These are phyloP conservation scores for Eutrema japonicum DNA, from an alignment of 345 rosid genomes.

Conservation along the genomic window DNA sequence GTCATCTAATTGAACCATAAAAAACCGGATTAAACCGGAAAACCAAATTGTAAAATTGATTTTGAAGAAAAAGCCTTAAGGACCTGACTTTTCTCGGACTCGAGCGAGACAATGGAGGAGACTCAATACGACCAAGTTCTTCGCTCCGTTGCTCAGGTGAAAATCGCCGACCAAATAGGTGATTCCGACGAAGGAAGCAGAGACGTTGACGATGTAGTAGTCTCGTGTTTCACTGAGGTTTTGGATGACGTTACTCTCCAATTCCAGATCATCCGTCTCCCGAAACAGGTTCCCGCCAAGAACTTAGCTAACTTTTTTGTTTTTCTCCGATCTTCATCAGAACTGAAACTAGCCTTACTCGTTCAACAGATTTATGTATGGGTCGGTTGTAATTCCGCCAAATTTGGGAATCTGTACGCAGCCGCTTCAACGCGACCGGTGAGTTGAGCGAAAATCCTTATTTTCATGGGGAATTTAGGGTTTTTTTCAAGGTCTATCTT, in stretches of 20 bases:
- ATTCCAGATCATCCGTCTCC: slow-evolving; percentile 74
- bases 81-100: slow-evolving; percentile 10
- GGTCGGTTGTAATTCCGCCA: slow-evolving; percentile 76
- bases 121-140: slow-evolving; percentile 38
- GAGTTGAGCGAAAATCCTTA: slow-evolving; percentile 20
- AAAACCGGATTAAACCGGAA: slow-evolving; percentile 19
- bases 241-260: slow-evolving; percentile 69
- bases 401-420: slow-evolving; percentile 76
- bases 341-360: neutral
- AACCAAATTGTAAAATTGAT: neutral
- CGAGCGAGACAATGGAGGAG: slow-evolving; percentile 37
- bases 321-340: slow-evolving; percentile 21
- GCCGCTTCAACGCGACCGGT: slow-evolving; percentile 74
- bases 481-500: neutral
- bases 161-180: slow-evolving; percentile 23
- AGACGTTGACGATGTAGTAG: slow-evolving; percentile 43
- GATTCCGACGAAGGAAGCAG: neutral
- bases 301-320: neutral
- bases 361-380: slow-evolving; percentile 68
- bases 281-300: slow-evolving; percentile 59
- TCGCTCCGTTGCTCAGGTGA: slow-evolving; percentile 35
- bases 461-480: slow-evolving; percentile 18
- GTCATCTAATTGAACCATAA: slow-evolving; percentile 1
- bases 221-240: slow-evolving; percentile 68
- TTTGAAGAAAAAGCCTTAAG: neutral